phyloP scores from a whole-genome alignment of 148 eudicot species.

The Hydrangea macrophylla region DNA sequence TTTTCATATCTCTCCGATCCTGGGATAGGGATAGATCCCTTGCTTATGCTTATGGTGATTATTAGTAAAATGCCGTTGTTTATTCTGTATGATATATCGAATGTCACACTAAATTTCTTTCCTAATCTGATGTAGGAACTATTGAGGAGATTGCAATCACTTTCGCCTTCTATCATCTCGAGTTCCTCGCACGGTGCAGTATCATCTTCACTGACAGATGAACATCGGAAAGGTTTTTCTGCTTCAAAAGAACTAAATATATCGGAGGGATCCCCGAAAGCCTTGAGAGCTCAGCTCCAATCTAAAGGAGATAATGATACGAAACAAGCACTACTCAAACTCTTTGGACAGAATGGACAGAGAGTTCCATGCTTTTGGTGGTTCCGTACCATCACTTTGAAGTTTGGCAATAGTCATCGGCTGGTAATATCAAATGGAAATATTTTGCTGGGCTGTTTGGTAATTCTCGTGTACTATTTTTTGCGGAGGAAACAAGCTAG shows the following conservation, averaged over 20 bases:
- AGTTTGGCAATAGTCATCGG: constrained; percentile 38
- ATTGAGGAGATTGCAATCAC: constrained; percentile 61
- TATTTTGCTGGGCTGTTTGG: constrained; percentile 47
- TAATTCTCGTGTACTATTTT: constrained; percentile 48
- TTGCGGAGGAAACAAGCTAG: constrained; percentile 54
- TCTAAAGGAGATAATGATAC: constrained; percentile 15
- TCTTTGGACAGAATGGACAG: constrained; percentile 34
- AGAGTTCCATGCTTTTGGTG: constrained; percentile 33
- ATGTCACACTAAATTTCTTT: not conserved
- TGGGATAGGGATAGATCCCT: not conserved
- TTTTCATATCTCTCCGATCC: no score
- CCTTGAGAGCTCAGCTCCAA: constrained; percentile 18
- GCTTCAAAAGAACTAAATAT: constrained; percentile 30
- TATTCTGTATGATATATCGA: not conserved
- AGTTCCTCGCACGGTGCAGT: constrained; percentile 34
- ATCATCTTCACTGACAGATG: constrained; percentile 30
- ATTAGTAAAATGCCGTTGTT: not conserved
- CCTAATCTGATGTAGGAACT: constrained; percentile 46
- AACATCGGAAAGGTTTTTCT: constrained; percentile 18
- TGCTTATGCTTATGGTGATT: not conserved
- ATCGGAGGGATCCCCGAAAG: constrained; percentile 29
- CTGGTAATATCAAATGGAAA: constrained; percentile 52
- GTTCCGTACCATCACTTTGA: constrained; percentile 50
- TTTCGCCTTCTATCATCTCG: constrained; percentile 41
- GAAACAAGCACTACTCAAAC: constrained; percentile 37